A percentile compares a stretch with the other conserved stretches of the same genome.
Evolutionary conservation across 2,329 filamentous ascomycete species (phyloP).

Genomic region (Alternaria infectoria): DNA sequence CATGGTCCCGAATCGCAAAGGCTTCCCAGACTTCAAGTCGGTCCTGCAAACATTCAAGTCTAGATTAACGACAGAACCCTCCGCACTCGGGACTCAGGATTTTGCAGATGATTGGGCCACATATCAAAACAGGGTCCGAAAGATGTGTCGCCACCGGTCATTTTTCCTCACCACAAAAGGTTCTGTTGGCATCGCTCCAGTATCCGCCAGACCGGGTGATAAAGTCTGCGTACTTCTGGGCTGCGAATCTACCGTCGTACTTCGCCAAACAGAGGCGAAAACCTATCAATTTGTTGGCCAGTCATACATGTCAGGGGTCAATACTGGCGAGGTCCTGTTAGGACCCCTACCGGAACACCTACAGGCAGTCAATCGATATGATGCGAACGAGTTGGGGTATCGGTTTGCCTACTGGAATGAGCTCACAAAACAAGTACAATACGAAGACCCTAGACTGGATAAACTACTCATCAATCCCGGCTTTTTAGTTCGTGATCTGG

Average conservation of each 20-base stretch:
- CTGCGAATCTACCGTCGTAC: fast-evolving
- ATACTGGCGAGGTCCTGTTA: neutral
- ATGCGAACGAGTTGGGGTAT: neutral
- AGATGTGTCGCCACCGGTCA: neutral
- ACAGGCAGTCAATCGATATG: fast-evolving
- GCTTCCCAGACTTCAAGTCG: fast-evolving
- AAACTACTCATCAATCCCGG: neutral
- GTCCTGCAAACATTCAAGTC: neutral
- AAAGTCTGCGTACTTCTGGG: neutral
- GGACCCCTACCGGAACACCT: neutral
- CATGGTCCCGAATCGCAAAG: fast-evolving
- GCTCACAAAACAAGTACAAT: neutral
- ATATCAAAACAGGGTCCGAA: fast-evolving
- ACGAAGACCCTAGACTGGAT: neutral
- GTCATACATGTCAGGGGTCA: fast-evolving
- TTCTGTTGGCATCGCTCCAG: neutral
- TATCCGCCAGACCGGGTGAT: neutral
- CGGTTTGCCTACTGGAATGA: neutral
- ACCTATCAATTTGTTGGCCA: neutral
- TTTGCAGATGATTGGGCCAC: no score
- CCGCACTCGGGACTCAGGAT: no score
- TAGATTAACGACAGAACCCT: no score
- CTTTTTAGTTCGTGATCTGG: neutral
- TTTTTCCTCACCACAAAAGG: neutral
- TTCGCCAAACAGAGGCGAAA: fast-evolving